Percentiles rank a stretch among this genome's conserved stretches.
phyloP scores from a whole-genome alignment of 257 asterid genomes.

The Coffea canephora region DNA sequence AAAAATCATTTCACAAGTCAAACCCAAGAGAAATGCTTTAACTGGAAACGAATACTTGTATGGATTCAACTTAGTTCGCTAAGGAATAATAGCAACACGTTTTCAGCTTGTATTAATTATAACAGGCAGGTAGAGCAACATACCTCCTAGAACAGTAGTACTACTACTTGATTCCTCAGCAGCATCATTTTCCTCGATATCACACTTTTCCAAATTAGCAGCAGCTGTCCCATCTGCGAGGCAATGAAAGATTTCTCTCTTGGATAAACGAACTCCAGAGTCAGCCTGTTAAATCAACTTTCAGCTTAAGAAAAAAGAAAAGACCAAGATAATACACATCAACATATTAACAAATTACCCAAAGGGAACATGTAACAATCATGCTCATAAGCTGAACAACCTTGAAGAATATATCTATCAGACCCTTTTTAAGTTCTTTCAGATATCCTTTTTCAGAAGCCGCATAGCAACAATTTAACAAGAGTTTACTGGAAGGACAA shows the following conservation, averaged over 20 bases:
- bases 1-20: constrained; percentile 14
- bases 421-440: neutral
- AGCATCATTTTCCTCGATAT: constrained; percentile 40
- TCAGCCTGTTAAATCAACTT: constrained; percentile 52
- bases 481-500: neutral
- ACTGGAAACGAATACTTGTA: neutral
- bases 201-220: constrained; percentile 52
- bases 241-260: constrained; percentile 42
- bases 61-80: neutral
- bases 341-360: too few species aligned
- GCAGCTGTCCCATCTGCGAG: constrained; percentile 77
- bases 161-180: constrained; percentile 22
- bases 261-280: constrained; percentile 67
- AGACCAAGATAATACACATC: neutral
- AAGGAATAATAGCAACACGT: too few species aligned
- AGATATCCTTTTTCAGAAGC: neutral
- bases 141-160: constrained; percentile 43
- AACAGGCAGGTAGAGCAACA: constrained; percentile 7
- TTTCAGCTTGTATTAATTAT: neutral
- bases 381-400: neutral
- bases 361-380: neutral
- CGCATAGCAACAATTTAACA: neutral
- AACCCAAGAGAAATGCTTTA: neutral
- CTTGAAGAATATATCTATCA: neutral
- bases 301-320: neutral